phyloP scores from a whole-genome alignment of 2,329 filamentous ascomycete genomes.

The Colletotrichum aenigma region DNA sequence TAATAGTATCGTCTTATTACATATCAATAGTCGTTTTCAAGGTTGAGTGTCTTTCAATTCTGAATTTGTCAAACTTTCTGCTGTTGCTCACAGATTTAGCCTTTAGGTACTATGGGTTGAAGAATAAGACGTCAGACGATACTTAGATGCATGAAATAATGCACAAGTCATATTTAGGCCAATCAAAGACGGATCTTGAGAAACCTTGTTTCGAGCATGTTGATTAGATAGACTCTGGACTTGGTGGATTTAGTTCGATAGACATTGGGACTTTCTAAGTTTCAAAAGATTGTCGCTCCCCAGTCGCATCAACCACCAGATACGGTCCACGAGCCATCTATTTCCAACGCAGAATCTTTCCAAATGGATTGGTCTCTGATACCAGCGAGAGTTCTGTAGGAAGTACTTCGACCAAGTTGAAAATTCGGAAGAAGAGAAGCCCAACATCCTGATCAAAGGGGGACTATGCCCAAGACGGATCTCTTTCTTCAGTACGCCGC shows the following conservation, averaged over 20 bases:
- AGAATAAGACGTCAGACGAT: neutral
- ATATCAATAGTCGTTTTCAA: neutral
- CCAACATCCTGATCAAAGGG: rapidly evolving
- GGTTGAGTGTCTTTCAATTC: neutral
- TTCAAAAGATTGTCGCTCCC: neutral
- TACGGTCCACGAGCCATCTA: rapidly evolving
- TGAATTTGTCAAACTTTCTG: neutral
- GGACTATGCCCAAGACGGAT: neutral
- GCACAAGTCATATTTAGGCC: neutral
- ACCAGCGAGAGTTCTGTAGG: rapidly evolving
- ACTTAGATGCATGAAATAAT: neutral
- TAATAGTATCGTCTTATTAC: neutral
- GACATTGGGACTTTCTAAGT: neutral
- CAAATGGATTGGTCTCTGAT: neutral
- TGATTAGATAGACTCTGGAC: too few relatives aligned
- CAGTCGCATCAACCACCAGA: neutral
- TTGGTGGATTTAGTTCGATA: too few relatives aligned
- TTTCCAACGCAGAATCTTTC: neutral
- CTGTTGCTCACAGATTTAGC: neutral
- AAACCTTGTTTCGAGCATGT: rapidly evolving
- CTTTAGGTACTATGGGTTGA: rapidly evolving
- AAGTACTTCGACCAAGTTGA: neutral
- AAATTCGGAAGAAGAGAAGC: rapidly evolving
- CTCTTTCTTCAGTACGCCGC: neutral
- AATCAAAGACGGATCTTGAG: neutral